These are phyloP conservation scores for Oidiodendron maius DNA, from an alignment of 495 filamentous ascomycete species.

Conservation along the genomic window DNA sequence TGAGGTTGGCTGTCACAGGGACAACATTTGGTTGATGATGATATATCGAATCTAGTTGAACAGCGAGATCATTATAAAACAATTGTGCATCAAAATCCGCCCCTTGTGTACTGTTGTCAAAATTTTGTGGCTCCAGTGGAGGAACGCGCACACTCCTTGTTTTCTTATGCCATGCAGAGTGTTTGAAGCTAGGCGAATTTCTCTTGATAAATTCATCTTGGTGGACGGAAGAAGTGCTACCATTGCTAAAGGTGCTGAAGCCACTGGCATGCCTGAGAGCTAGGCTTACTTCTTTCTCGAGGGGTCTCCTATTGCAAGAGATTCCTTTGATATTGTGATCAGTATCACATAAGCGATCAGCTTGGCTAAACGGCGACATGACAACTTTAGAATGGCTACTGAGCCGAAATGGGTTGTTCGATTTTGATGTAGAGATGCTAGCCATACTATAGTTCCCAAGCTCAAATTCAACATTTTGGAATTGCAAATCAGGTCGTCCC, in stretches of 20 bases:
- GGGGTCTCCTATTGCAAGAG: constrained; percentile 12
- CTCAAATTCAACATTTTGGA: background rate
- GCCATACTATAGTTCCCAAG: background rate
- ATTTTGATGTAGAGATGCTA: background rate
- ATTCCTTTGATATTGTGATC: background rate
- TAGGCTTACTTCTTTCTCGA: constrained; percentile 18
- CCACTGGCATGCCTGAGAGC: constrained; percentile 18
- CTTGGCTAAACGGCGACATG: background rate
- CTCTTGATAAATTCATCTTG: background rate
- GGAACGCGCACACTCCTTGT: background rate
- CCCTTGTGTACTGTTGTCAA: background rate
- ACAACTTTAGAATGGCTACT: background rate
- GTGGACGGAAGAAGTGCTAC: constrained; percentile 5
- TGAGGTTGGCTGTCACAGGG: constrained; percentile 11
- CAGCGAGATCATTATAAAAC: constrained; percentile 16
- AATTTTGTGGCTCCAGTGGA: background rate
- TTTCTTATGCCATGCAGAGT: background rate
- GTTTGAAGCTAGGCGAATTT: background rate
- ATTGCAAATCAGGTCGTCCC: background rate
- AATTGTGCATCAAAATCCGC: background rate
- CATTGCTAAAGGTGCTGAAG: constrained; percentile 11
- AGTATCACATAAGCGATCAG: background rate
- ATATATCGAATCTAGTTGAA: constrained; percentile 2
- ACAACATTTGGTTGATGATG: constrained; percentile 4
- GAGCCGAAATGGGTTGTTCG: background rate